phyloP scores from a whole-genome alignment of 2,329 filamentous ascomycete species.

The Fusarium foetens region DNA sequence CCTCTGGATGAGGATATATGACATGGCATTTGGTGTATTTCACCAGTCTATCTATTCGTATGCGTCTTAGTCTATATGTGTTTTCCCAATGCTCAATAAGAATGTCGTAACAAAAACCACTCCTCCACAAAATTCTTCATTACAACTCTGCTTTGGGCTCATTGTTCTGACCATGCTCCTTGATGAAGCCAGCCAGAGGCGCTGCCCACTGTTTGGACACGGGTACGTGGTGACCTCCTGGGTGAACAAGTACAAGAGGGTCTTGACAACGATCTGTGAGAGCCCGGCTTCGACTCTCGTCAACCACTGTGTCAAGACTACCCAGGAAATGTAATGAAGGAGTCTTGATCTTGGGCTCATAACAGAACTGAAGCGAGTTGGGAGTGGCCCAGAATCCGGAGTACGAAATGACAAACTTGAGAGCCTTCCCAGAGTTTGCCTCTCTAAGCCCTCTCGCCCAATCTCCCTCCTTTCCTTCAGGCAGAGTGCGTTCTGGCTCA shows the following conservation, averaged over 20 bases:
- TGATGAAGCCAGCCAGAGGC: constrained; percentile 78
- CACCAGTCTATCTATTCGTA: constrained; percentile 39
- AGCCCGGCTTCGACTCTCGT: constrained; percentile 75
- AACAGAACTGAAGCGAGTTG: constrained; percentile 69
- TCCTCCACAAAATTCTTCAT: background rate
- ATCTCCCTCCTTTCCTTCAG: constrained; percentile 44
- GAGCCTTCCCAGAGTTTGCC: constrained; percentile 60
- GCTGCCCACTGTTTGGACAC: constrained; percentile 83
- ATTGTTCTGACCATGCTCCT: constrained; percentile 49
- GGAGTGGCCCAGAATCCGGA: constrained; percentile 78
- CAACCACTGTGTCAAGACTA: constrained; percentile 86
- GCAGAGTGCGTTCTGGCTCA: constrained; percentile 58
- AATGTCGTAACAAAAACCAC: background rate
- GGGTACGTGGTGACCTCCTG: constrained; percentile 91
- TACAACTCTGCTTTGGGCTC: constrained; percentile 43
- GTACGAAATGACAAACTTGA: constrained; percentile 79
- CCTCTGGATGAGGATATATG: constrained; percentile 47
- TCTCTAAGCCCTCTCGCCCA: constrained; percentile 60
- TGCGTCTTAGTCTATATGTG: constrained; percentile 33
- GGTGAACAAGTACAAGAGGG: constrained; percentile 72
- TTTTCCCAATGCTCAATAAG: background rate
- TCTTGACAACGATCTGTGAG: constrained; percentile 73
- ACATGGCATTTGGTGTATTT: constrained; percentile 43
- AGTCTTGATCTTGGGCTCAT: constrained; percentile 79
- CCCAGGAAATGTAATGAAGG: constrained; percentile 86